Evolutionary conservation across 2,329 filamentous ascomycete species (phyloP).

Genomic region (Juglanconis juglandina): DNA sequence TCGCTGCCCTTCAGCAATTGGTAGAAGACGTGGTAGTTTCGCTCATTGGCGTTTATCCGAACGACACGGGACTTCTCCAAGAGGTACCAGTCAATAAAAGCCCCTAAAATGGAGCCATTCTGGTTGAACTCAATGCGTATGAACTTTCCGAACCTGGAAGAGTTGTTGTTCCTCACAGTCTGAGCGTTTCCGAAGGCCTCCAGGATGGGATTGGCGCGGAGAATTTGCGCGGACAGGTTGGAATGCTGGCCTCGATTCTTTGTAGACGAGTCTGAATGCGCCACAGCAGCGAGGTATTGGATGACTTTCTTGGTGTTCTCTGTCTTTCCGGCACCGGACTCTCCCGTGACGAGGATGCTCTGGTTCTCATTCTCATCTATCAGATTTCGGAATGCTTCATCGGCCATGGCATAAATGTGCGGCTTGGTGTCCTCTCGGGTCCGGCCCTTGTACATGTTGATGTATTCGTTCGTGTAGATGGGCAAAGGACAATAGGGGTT

Average conservation of each 20-base stretch:
- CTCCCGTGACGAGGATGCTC: constrained; percentile 95
- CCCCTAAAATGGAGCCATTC: constrained; percentile 85
- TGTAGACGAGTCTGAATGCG: constrained; percentile 71
- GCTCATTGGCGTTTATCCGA: constrained; percentile 78
- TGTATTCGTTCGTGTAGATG: constrained; percentile 94
- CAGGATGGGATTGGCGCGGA: constrained; percentile 92
- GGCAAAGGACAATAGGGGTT: constrained; percentile 94
- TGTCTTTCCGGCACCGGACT: constrained; percentile 96
- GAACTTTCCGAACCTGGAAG: constrained; percentile 96
- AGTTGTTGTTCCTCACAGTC: constrained; percentile 97
- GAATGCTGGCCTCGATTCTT: constrained; percentile 64
- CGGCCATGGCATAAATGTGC: constrained; percentile 96
- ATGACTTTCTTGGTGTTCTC: constrained; percentile 99
- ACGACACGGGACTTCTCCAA: constrained; percentile 98
- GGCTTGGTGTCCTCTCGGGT: constrained; percentile 91
- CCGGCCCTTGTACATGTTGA: constrained; percentile 96
- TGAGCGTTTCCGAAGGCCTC: constrained; percentile 98
- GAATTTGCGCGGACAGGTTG: constrained; percentile 91
- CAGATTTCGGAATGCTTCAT: constrained; percentile 91
- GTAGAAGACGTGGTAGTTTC: constrained; percentile 97
- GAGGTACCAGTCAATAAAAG: constrained; percentile 98
- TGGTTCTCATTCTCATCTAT: constrained; percentile 95
- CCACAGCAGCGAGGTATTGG: constrained; percentile 93
- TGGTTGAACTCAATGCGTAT: constrained; percentile 94
- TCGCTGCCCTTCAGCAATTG: constrained; percentile 87